Base-by-base conservation (phyloP, 2,329 filamentous ascomycete species). In the Penicillium vulpinum region DNA sequence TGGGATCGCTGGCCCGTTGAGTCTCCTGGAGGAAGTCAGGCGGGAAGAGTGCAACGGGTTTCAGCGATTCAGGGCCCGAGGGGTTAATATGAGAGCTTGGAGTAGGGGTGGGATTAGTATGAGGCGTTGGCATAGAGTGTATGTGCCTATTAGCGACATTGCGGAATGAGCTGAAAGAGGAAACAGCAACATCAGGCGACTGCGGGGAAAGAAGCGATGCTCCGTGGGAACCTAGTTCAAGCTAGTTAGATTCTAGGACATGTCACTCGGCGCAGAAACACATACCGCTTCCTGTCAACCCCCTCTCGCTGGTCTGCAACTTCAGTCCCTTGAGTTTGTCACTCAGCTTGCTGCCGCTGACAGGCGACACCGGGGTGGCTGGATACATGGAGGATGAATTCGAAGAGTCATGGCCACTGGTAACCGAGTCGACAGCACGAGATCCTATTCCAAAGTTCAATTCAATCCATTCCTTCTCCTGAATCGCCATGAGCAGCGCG, bases 381-480 rank as follows among this genome's bases (percentile, higher is more conserved):
- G 82, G 69, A 16, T 73, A 67, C 24, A 62, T 38, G 35, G 68
- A 56, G 56, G 39, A 64, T n/a, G 47, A 64, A 31, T 46, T 63
- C 26, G 68, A 53, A 39, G 59, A 61, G 58, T 65, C 60, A 58
- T 73, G 36, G 59, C 55, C 60, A 45, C 46, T 47, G 18, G 38
- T 15, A 71, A 73, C 47, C 75, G 68, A 55, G 62, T 77, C 62
- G 56, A 67, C 2, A 59, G 73, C 78, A 59, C 73, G 79, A 52
- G 75, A 73, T 40, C 67, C 71, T 2, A 90, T 78, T 6, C 88
- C 88, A 73, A 96, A 96, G 65, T 92, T 90, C 45, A 87, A 80
- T 67, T 91, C 84, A 51, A 96, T 92, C 91, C 91, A 96, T 64
- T 89, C 83, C 70, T 87, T 90, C 74, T 96, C 92, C 56, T 91